Evolutionary conservation across 352 stramenopile genomes (phyloP), one percentile per base, ranked within the genome.

Genomic region (Phytopythium delawarense): DNA sequence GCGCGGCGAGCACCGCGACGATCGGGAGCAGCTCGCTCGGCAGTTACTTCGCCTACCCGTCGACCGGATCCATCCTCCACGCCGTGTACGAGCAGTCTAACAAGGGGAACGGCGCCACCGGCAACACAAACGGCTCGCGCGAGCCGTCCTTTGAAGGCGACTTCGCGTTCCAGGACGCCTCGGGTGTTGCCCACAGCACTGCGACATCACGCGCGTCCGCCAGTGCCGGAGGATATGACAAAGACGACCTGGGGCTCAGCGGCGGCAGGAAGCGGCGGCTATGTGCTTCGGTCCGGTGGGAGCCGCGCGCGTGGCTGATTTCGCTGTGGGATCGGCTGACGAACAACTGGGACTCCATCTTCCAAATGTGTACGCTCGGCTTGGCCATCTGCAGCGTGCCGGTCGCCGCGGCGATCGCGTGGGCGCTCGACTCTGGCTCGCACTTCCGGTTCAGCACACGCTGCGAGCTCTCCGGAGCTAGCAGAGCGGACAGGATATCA

Each of bases 301-400:
- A 28, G n/a, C 28, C 59, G 32, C 64, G 63, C 56, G 60, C 67
- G 16, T 71, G 59, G 65, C 57, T 80, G 9, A 52, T 65, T 32
- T 76, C 77, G 45, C 64, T 90, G 7, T 91, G 75, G 74, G 70
- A 35, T 50, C 80, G 84, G 11, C 68, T 90, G 54, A 62, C 79
- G 46, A 71, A 74, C n/a, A 88, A 85, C 58, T 93, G 84, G 84
- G 78, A 93, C 56, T 89, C 81, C n/a, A 74, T 83, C 35, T 83
- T 79, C n/a, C 54, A 91, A 1, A 78, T 83, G 37, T 64, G 74
- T 16, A 86, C 78, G 15, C 71, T 93, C 23, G 46, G 77, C 2
- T 52, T 90, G 50, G 76, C 77, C 7, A 55, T 90, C 18, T 54
- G 84, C 7, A 78, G 72, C 54, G 76, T 93, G 12, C 68, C 67